Evolutionary conservation across 1,284 basidiomycete species (phyloP).

Genomic region (Trametes versicolor): DNA sequence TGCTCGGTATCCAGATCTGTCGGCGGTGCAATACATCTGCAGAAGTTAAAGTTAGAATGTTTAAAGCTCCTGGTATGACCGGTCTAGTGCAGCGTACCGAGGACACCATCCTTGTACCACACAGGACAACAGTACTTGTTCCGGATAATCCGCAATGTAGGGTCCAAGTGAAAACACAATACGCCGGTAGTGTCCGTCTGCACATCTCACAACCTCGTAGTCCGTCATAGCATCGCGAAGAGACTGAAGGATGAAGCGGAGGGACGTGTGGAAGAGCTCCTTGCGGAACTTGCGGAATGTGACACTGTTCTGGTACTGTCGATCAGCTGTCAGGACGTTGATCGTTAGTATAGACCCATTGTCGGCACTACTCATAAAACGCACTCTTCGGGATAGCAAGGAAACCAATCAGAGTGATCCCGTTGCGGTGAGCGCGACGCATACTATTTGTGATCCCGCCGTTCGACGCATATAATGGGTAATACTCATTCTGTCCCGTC

Average conservation of each 20-base stretch:
- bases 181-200: not conserved
- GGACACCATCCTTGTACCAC: not conserved
- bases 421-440: not conserved
- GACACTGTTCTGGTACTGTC: not conserved
- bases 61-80: not conserved
- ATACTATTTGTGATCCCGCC: not conserved
- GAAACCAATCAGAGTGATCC: not conserved
- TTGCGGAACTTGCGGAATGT: not conserved
- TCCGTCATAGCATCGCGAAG: not conserved
- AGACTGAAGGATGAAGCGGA: not conserved
- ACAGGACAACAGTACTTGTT: not conserved
- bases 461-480: not conserved
- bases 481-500: not conserved
- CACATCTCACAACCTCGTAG: not conserved
- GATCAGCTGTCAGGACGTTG: no score
- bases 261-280: not conserved
- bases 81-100: not conserved
- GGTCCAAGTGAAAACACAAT: not conserved
- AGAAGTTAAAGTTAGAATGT: not conserved
- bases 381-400: not conserved
- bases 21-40: slow-evolving; percentile 22
- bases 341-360: not conserved
- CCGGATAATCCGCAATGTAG: not conserved
- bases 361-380: not conserved
- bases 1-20: slow-evolving; percentile 22